phyloP scores from a whole-genome alignment of 2,329 filamentous ascomycete genomes.

The Aspergillus luchuensis region DNA sequence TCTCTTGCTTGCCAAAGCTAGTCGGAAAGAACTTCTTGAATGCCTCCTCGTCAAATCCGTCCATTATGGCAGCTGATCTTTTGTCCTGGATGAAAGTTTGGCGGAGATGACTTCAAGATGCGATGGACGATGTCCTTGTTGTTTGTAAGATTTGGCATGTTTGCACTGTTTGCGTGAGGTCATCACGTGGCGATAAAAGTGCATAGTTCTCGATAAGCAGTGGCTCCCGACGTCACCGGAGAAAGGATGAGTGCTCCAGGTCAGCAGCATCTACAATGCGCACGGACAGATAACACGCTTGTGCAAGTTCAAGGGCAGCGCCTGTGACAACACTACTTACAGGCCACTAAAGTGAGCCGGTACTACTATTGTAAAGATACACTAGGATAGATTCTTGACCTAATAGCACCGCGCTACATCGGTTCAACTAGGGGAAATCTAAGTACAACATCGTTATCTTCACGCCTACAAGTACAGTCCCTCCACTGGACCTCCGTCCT shows the following conservation, averaged over 20 bases:
- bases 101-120: not conserved
- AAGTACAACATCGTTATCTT: conserved; percentile 16
- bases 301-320: not conserved
- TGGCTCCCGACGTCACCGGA: not conserved
- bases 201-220: not conserved
- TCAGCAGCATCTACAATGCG: not conserved
- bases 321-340: not conserved
- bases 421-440: conserved; percentile 10
- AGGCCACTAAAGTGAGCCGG: not conserved
- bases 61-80: conserved; percentile 33
- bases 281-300: not conserved
- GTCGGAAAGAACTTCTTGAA: conserved; percentile 69
- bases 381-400: conserved; percentile 16
- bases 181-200: not conserved
- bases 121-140: conserved; percentile 21
- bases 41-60: conserved; percentile 49
- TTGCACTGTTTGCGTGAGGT: conserved; percentile 20
- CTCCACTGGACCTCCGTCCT: conserved; percentile 89
- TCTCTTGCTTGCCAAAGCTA: conserved; percentile 81
- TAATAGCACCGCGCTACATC: conserved; percentile 6
- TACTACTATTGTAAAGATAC: conserved; percentile 27
- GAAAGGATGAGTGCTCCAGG: no score
- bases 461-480: conserved; percentile 86
- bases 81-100: not conserved
- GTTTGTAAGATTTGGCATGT: conserved; percentile 28